Base-by-base conservation (phyloP, 1,284 basidiomycete species). In the Irpex sp. region DNA sequence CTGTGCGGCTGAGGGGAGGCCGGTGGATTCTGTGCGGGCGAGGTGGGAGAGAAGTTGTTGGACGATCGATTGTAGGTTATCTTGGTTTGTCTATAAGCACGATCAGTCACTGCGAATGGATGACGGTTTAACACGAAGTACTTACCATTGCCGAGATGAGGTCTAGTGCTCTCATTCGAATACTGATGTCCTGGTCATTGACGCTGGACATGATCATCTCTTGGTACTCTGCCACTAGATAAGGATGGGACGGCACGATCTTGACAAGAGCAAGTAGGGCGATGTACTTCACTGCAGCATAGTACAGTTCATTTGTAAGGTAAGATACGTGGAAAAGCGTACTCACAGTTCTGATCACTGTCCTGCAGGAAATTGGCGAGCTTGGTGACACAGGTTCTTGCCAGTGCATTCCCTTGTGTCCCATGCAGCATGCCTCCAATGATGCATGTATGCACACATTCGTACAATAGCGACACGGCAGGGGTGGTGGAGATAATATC, bases 391-490 rank as follows among this genome's bases (percentile, higher is more conserved):
- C 96, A 99, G 5, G 88, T 88, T 63, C 84, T 80, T 1, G 97
- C 97, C 47, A 99, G 79, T 2, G 87, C 80, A 67, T 93, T 84
- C n/a, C 93, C 94, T 14, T 86, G 81, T 57, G 83, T 67, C 1
- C 90, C 90, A 65, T 90, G 88, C 7, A 99, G 82, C 94, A 99
- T 98, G 4, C 93, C 94, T 9, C 97, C 96, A 10, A 93, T 94
- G 68, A 99, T 98, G 69, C 95, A 96, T 1, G 97, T 98, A 69
- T 96, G 92, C 1, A 99, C 96, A 74, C 96, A 99, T 77, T 99
- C 97, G 74, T 99, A 99, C 7, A 99, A 78, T 21, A 99, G 79
- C 18, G 94, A 97, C 61, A 99, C 97, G 0, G 97, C 97, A 1
- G 93, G 89, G 0, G 97, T 99, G 1, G 93, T 98, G 1, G 93